A percentile compares a stretch with the other conserved stretches of the same genome.
phyloP scores from a whole-genome alignment of 805 yeast genomes.

The Blastobotrys muscicola region DNA sequence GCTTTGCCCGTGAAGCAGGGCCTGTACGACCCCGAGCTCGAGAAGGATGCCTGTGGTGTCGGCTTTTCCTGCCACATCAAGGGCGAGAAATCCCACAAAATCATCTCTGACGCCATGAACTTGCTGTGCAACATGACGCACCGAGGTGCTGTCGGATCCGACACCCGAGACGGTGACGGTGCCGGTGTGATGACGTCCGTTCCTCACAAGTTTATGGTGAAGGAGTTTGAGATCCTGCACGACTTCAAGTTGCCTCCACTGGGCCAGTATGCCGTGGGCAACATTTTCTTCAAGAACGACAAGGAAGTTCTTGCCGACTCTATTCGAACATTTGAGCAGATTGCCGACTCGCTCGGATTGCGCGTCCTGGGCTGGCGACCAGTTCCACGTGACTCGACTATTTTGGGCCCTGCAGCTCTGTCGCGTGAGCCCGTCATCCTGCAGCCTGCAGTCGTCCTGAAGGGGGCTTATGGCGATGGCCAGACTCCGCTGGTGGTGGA shows the following conservation, averaged over 20 bases:
- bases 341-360: constrained; percentile 69
- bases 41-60: constrained; percentile 97
- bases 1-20: constrained; percentile 81
- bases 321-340: constrained; percentile 65
- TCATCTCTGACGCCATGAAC: constrained; percentile 78
- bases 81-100: constrained; percentile 80
- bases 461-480: constrained; percentile 37
- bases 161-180: constrained; percentile 97
- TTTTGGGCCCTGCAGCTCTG: constrained; percentile 88
- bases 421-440: constrained; percentile 85
- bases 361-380: constrained; percentile 88
- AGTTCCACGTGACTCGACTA: constrained; percentile 91
- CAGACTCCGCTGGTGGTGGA: constrained; percentile 24
- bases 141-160: constrained; percentile 95
- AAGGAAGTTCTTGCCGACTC: constrained; percentile 57
- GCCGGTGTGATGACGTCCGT: constrained; percentile 93
- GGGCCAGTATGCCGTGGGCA: constrained; percentile 94
- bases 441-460: constrained; percentile 85
- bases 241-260: constrained; percentile 58
- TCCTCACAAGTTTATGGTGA: constrained; percentile 77
- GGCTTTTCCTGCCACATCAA: constrained; percentile 94
- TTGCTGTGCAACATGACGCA: constrained; percentile 96
- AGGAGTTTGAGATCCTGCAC: constrained; percentile 72
- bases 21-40: constrained; percentile 85
- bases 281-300: constrained; percentile 86